These are phyloP conservation scores for Alternaria brassicicola DNA, from an alignment of 2,329 filamentous ascomycete genomes.

Conservation along the genomic window DNA sequence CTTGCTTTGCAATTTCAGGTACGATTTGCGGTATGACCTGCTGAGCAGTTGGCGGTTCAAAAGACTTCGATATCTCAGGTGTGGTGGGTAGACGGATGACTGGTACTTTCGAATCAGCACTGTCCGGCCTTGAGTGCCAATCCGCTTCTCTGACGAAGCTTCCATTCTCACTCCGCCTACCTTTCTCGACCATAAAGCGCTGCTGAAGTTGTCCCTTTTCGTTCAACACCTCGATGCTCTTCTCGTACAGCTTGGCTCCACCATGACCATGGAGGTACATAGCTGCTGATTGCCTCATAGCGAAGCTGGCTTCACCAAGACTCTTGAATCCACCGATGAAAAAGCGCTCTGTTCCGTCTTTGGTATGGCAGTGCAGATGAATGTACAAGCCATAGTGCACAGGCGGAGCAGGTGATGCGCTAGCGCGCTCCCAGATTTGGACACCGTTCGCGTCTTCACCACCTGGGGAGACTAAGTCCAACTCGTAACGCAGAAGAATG, in stretches of 20 bases:
- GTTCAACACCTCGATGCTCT: conserved; percentile 4
- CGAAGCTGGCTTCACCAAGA: conserved; percentile 2
- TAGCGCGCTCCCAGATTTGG: background rate
- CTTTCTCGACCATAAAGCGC: conserved; percentile 1
- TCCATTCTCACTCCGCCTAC: background rate
- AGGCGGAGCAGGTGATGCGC: background rate
- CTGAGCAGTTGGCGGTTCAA: background rate
- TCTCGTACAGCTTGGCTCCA: background rate
- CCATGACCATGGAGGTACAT: background rate
- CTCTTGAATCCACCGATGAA: conserved; percentile 4
- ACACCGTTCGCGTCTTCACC: background rate
- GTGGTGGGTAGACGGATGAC: background rate
- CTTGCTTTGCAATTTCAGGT: background rate
- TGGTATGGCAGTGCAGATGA: background rate
- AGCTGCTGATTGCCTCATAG: conserved; percentile 5
- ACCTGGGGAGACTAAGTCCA: background rate
- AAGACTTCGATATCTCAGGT: background rate
- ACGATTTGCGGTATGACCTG: background rate
- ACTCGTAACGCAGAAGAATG: conserved; percentile 4
- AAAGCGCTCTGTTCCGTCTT: background rate
- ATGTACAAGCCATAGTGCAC: conserved; percentile 10
- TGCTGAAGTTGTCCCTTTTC: background rate
- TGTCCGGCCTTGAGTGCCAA: background rate
- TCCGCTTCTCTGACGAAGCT: background rate
- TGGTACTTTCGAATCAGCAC: background rate